Base-by-base conservation (phyloP, 371 early-diverging fungal genomes). In the Amoeboaphelidium protococcarum region DNA sequence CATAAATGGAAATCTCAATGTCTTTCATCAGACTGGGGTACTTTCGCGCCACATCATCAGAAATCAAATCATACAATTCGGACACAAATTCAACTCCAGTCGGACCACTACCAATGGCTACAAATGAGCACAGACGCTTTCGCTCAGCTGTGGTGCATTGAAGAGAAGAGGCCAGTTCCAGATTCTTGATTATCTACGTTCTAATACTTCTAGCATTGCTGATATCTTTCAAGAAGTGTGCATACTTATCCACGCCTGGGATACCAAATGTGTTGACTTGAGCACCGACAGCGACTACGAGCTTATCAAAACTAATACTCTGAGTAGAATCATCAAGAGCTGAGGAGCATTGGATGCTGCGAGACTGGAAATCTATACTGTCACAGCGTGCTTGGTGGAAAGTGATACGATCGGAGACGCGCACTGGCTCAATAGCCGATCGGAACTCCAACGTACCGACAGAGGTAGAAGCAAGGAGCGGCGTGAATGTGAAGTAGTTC, bases 1-100 rank as follows among this genome's bases (percentile, higher is more conserved):
- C 74, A 50, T 71, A 78, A 23, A 83, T 62, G 2, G 72, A 71
- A 64, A 77, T 60, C 2, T 67, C 65, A 10, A 74, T 71, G 25
- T 43, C 22, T 43, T 20, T 3, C 25, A 45, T 45, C 13, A 45
- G 46, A 23, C 25, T 4, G 25, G 46, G 27, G 25, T 45, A 45
- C 6, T n/a, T 12, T 3, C n/a, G 13, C 42, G 27, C 10, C 4
- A 48, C 13, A 23, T 48, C 48, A n/a, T 48, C 26, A 13, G 13
- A 3, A 4, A 48, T 21, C 13, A 48, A 48, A 43, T 48, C 48
- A 26, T 48, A 23, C 6, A 48, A 23, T 22, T 48, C 48, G 3
- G 25, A 41, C 3, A 20, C 3, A 41, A 48, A 48, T 27, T 48
- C 48, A 6, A 48, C 48, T 2, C 48, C 48, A n/a, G 48, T 48